Base-by-base conservation (phyloP, 129 eudicot genomes). In the Solidago caesia region DNA sequence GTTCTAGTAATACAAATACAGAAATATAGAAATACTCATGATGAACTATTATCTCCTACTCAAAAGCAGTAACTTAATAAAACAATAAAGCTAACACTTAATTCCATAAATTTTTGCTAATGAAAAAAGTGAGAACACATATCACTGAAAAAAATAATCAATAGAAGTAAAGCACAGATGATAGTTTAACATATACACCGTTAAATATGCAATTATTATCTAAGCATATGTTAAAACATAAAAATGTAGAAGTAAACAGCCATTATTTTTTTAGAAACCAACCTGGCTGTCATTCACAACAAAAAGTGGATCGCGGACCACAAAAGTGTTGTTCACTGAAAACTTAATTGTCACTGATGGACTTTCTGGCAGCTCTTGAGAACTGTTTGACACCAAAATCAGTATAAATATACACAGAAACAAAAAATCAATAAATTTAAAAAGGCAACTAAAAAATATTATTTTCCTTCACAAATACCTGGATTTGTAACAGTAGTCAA, bases 401-500 rank as follows among this genome's bases (percentile, higher is more conserved):
- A 57, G 39, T 8, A 67, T 59, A 46, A 64, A 65, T 14, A 66
- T 29, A 69, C 49, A 21, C 44, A 49, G 3, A 33, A 33, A 33
- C 0, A 7, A 25, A 65, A 47, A 71, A 62, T 68, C 44, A 69
- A 53, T 29, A 67, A 46, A 42, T 33, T 39, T n/a, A 49, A 60
- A 4, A 25, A 46, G 42, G 61, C 25, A 72, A 39, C 48, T 26
- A 62, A 49, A 75, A 44, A 29, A 14, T 64, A 5, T 64, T 79
- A 6, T 49, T 61, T 10, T 43, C 67, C 44, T n/a, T 8, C 25
- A 42, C 44, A 67, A 49, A 41, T 85, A 95, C 99, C 97, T 95
- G 81, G 91, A 77, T 78, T 78, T 84, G 84, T 95, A 95, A 87
- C 99, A 95, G 74, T 91, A 72, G 59, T 91, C 71, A 88, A 94